Percentiles rank a stretch among this genome's conserved stretches.
These are phyloP conservation scores for Microcos paniculata DNA, from an alignment of 345 rosid genomes.

Conservation along the genomic window DNA sequence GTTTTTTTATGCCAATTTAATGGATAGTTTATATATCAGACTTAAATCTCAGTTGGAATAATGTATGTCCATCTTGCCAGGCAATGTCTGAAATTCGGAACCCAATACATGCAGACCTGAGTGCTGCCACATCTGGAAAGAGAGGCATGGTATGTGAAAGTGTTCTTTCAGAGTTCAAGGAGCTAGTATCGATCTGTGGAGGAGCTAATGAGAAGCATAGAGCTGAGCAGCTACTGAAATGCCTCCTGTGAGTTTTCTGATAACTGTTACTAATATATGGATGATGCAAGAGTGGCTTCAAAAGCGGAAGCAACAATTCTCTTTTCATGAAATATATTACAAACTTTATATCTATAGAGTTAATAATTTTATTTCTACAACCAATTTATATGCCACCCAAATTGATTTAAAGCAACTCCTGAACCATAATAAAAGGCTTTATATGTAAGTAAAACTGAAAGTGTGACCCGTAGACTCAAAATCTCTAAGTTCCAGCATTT, in stretches of 20 bases:
- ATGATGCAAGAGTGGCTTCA: not conserved
- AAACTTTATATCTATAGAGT: not conserved
- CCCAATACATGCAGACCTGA: slow-evolving; percentile 52
- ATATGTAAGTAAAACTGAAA: not conserved
- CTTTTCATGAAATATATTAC: not conserved
- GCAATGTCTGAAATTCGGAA: slow-evolving; percentile 62
- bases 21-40: not conserved
- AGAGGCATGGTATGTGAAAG: slow-evolving; percentile 62
- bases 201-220: slow-evolving; percentile 76
- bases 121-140: slow-evolving; percentile 39
- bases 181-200: slow-evolving; percentile 64
- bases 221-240: slow-evolving; percentile 56
- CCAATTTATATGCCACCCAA: not conserved
- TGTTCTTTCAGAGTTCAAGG: slow-evolving; percentile 63
- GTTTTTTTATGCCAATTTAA: not conserved
- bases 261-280: not conserved
- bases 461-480: not conserved
- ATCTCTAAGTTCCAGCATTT: not conserved
- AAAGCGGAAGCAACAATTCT: not conserved
- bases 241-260: slow-evolving; percentile 53
- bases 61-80: slow-evolving; percentile 31
- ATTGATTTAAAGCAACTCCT: not conserved
- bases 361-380: not conserved
- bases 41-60: not conserved
- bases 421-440: not conserved